A percentile compares a stretch with the other conserved stretches of the same genome.
These are phyloP conservation scores for Bruguiera hainesii DNA, from an alignment of 441 rosid species.

Conservation along the genomic window DNA sequence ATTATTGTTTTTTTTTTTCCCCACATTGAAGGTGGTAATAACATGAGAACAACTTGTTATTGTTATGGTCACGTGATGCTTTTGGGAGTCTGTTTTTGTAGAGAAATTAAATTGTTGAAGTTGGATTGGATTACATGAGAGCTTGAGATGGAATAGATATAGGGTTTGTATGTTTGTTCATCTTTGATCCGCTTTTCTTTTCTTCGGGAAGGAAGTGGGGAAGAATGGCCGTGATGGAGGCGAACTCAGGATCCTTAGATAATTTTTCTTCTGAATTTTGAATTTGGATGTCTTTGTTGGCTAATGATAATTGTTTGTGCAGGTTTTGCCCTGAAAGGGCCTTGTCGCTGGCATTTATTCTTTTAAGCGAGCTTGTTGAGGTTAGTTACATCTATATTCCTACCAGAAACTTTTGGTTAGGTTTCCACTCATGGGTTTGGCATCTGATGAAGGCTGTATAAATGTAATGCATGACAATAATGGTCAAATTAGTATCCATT, in stretches of 20 bases:
- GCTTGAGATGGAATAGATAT: too few relatives aligned
- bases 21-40: too few relatives aligned
- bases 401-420: background rate
- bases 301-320: conserved; percentile 27
- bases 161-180: too few relatives aligned
- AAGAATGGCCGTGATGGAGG: too few relatives aligned
- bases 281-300: background rate
- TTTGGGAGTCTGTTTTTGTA: too few relatives aligned
- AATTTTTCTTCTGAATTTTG: background rate
- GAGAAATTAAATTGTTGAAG: too few relatives aligned
- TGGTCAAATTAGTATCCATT: background rate
- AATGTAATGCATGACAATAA: conserved; percentile 2
- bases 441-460: background rate
- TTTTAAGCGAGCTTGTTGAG: conserved; percentile 71
- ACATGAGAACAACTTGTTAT: too few relatives aligned
- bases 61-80: too few relatives aligned
- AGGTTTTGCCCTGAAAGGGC: conserved; percentile 75
- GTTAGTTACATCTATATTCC: conserved; percentile 31
- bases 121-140: too few relatives aligned
- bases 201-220: too few relatives aligned
- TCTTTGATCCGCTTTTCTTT: too few relatives aligned
- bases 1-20: too few relatives aligned
- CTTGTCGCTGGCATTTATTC: conserved; percentile 58
- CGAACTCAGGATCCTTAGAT: background rate
- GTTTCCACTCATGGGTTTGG: conserved; percentile 4